A percentile compares a stretch with the other conserved stretches of the same genome.
Evolutionary conservation across 805 yeast species (phyloP).

Genomic region (Yarrowia bubula): DNA sequence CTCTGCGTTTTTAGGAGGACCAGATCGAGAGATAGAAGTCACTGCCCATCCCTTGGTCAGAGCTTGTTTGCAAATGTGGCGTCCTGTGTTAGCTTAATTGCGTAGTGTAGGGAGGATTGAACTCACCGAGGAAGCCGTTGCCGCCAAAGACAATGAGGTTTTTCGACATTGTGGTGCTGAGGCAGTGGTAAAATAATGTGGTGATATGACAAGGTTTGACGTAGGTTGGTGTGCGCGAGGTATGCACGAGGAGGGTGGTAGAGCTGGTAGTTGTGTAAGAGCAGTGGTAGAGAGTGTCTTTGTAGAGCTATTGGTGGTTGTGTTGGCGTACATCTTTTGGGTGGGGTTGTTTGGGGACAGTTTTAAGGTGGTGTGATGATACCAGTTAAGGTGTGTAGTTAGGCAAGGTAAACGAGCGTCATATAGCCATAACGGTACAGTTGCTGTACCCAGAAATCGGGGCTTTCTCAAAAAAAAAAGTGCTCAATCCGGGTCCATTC

Average conservation of each 20-base stretch:
- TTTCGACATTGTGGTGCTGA: conserved; percentile 32
- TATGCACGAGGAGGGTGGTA: not conserved
- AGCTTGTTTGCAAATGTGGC: conserved; percentile 67
- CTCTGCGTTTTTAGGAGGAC: conserved; percentile 40
- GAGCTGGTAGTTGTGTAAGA: not conserved
- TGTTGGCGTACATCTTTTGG: too few species aligned
- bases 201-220: not conserved
- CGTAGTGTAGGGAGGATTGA: not conserved
- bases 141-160: conserved; percentile 77
- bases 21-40: conserved; percentile 43
- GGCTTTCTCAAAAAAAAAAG: too few species aligned
- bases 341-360: too few species aligned
- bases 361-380: too few species aligned
- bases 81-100: conserved; percentile 43
- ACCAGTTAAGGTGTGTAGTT: too few species aligned
- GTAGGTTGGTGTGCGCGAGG: not conserved
- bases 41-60: conserved; percentile 62
- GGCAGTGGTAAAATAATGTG: not conserved
- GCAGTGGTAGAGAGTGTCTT: not conserved
- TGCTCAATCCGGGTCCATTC: too few species aligned
- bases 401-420: too few species aligned
- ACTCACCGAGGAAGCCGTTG: conserved; percentile 65
- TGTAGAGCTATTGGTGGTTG: too few species aligned
- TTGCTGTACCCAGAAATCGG: too few species aligned
- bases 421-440: too few species aligned